Percentiles rank a stretch among this genome's conserved stretches.
These are phyloP conservation scores for Syzygium aromaticum DNA, from an alignment of 345 rosid species.

Conservation along the genomic window DNA sequence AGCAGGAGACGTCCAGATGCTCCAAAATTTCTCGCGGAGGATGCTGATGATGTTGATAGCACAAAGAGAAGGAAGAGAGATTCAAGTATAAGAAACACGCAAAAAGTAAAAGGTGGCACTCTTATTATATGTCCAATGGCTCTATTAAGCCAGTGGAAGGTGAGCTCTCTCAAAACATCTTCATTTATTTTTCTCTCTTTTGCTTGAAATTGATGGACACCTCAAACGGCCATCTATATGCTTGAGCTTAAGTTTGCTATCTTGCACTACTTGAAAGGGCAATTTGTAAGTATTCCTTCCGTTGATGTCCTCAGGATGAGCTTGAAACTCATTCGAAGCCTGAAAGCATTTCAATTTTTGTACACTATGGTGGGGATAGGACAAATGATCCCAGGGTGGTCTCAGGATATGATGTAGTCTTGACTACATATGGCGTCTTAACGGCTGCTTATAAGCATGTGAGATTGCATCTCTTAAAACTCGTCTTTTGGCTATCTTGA, in stretches of 20 bases:
- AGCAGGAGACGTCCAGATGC: conserved; percentile 19
- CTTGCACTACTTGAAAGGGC: too few relatives aligned
- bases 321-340: conserved; percentile 52
- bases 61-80: conserved; percentile 9
- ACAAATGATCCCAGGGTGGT: conserved; percentile 38
- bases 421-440: conserved; percentile 67
- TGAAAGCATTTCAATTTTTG: conserved; percentile 38
- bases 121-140: conserved; percentile 76
- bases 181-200: not conserved
- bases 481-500: not conserved
- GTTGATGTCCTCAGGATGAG: conserved; percentile 38
- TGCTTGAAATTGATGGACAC: not conserved
- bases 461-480: conserved; percentile 2
- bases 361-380: conserved; percentile 59
- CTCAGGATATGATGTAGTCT: conserved; percentile 46
- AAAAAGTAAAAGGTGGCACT: conserved; percentile 50
- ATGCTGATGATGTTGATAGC: conserved; percentile 6
- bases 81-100: not conserved
- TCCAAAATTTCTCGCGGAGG: not conserved
- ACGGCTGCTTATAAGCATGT: conserved; percentile 47
- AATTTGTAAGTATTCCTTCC: not conserved
- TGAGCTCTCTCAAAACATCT: conserved; percentile 5
- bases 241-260: not conserved
- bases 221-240: not conserved
- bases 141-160: conserved; percentile 72